Evolutionary conservation across 228 moss, liverwort and hornwort species (phyloP), one percentile per base, ranked within the genome.

Genomic region (Sphagnum fallax): DNA sequence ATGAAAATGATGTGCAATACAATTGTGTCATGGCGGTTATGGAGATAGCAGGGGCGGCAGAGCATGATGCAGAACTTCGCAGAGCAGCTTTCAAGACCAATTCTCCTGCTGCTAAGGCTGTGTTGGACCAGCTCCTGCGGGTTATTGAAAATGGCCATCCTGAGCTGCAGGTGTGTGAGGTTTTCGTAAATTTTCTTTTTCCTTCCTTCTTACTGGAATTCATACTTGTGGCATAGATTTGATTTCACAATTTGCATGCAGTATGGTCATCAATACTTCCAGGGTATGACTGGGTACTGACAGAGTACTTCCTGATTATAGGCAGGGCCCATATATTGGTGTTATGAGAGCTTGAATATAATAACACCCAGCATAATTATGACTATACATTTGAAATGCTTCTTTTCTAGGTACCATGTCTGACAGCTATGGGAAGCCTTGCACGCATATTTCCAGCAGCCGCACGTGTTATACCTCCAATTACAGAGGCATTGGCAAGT

Each of bases 21-120:
- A 70, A 70, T 60, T 59, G n/a, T 60, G 59, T 70, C 16, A 16
- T 61, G 70, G 70, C 58, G 16, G 60, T 70, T 13, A 70, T 47
- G 60, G 70, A 70, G 60, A 70, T 70, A 8, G 60, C 70, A 16
- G 49, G 49, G 13, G 60, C 70, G 0, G 58, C 70, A 48, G 58
- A 70, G 58, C 18, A 15, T 11, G 60, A 70, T 61, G 12, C 52
- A 5, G 68, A 70, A n/a, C 70, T 70, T 13, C 58, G 58, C 48
- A 61, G 60, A 47, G 58, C 70, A 49, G 60, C 59, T 8, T 70
- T 70, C 16, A 70, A 61, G 60, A 51, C 70, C 6, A 60, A 70
- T 48, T 70, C 60, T 12, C 58, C 58, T 5, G 61, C 70, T 8
- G 60, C 70, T 6, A 70, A 70, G 49, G 70, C 60, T 60, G 60